Evolutionary conservation across 768 basidiomycete genomes (phyloP).

Genomic region (Suillus clintonianus): DNA sequence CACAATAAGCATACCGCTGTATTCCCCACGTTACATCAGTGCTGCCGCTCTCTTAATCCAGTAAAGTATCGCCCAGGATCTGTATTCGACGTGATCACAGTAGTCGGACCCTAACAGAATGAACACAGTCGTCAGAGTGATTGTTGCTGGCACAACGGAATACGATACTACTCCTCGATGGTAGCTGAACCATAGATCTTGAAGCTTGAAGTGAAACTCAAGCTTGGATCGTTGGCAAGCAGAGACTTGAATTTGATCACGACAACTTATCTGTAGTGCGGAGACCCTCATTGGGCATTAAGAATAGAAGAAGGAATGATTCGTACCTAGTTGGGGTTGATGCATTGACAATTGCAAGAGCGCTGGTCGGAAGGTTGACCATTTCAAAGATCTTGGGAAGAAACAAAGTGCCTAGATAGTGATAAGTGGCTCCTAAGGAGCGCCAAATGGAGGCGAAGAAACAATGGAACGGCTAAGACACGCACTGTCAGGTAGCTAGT

Average conservation of each 20-base stretch:
- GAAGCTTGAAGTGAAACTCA: too few species aligned
- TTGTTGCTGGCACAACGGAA: slow-evolving; percentile 9
- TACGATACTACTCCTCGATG: slow-evolving; percentile 47
- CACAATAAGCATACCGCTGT: too few species aligned
- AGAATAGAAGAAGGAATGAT: not conserved
- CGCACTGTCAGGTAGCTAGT: not conserved
- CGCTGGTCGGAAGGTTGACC: slow-evolving; percentile 34
- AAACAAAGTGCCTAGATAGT: slow-evolving; percentile 3
- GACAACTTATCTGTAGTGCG: not conserved
- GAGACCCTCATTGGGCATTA: not conserved
- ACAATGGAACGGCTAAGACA: not conserved
- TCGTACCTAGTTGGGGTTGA: slow-evolving; percentile 35
- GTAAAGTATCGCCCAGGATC: too few species aligned
- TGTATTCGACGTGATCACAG: too few species aligned
- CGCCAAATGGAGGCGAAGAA: not conserved
- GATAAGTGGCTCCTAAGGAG: not conserved
- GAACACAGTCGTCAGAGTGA: too few species aligned
- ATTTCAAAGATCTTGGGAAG: slow-evolving; percentile 27
- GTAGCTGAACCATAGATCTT: slow-evolving; percentile 16
- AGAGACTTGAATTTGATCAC: too few species aligned
- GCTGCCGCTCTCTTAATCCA: too few species aligned
- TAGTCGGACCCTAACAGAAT: too few species aligned
- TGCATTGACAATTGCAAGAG: slow-evolving; percentile 38
- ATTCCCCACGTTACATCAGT: too few species aligned
- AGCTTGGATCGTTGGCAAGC: too few species aligned